Percentiles rank a stretch among this genome's conserved stretches.
Evolutionary conservation across 2,329 filamentous ascomycete genomes (phyloP).

Genomic region (Paraphoma sp.): DNA sequence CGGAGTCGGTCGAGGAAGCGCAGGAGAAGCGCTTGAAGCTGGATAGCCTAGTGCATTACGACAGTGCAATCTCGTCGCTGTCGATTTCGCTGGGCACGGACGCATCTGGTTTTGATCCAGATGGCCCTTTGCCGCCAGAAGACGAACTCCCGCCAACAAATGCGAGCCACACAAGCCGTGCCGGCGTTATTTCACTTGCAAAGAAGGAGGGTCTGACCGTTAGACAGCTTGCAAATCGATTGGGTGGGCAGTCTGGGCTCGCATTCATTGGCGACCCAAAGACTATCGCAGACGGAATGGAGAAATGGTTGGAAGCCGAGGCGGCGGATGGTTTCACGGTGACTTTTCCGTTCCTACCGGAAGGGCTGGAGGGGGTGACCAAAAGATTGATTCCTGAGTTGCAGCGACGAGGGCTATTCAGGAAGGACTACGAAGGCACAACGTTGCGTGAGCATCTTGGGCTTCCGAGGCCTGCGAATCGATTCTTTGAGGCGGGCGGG

Average conservation of each 20-base stretch:
- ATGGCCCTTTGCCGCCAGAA: slow-evolving; percentile 53
- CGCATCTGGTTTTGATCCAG: slow-evolving; percentile 61
- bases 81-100: slow-evolving; percentile 70
- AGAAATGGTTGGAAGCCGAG: slow-evolving; percentile 69
- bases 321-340: slow-evolving; percentile 78
- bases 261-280: slow-evolving; percentile 64
- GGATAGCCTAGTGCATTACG: slow-evolving; percentile 51
- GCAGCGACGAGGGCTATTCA: slow-evolving; percentile 39
- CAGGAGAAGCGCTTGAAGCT: slow-evolving; percentile 66
- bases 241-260: slow-evolving; percentile 66
- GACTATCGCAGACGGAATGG: slow-evolving; percentile 70
- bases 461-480: slow-evolving; percentile 55
- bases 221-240: slow-evolving; percentile 64
- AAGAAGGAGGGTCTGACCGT: slow-evolving; percentile 71
- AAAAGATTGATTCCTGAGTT: slow-evolving; percentile 31
- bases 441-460: slow-evolving; percentile 63
- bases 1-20: slow-evolving; percentile 69
- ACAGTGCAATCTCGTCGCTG: slow-evolving; percentile 66
- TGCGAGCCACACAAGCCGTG: slow-evolving; percentile 19
- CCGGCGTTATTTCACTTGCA: slow-evolving; percentile 19
- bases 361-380: slow-evolving; percentile 30
- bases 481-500: slow-evolving; percentile 37
- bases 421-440: slow-evolving; percentile 58
- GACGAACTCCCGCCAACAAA: slow-evolving; percentile 56
- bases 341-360: slow-evolving; percentile 41